These are phyloP conservation scores for Coix lacrymajobi DNA, from an alignment of 176 grass and related monocot species.

Conservation along the genomic window DNA sequence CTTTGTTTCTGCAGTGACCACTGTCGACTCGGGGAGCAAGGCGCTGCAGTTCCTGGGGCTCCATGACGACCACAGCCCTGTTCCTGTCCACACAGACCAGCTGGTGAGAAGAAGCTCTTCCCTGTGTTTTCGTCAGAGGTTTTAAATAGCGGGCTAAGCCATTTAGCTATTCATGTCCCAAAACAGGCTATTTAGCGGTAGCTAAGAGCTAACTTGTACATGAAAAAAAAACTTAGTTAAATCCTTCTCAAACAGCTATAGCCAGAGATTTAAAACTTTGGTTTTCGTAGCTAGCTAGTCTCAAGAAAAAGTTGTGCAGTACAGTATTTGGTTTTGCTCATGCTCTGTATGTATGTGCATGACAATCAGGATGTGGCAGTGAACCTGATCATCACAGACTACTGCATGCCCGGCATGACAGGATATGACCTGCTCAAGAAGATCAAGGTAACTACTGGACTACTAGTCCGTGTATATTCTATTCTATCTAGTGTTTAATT, in stretches of 20 bases:
- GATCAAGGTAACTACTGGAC: constrained; percentile 57
- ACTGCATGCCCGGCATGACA: constrained; percentile 96
- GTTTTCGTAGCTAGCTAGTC: neutral
- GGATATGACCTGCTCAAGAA: constrained; percentile 95
- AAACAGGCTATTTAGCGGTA: too few species aligned
- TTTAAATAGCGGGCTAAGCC: too few species aligned
- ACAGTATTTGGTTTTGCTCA: neutral
- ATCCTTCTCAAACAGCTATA: too few species aligned
- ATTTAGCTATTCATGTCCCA: too few species aligned
- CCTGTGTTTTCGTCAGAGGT: neutral
- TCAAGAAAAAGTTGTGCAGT: neutral
- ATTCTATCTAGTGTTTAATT: neutral
- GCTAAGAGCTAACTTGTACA: too few species aligned
- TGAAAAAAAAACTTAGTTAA: too few species aligned
- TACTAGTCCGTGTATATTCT: too few species aligned
- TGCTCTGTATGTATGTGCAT: constrained; percentile 17
- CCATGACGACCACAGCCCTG: constrained; percentile 23
- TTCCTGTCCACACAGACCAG: constrained; percentile 36
- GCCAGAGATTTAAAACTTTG: too few species aligned
- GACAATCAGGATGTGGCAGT: constrained; percentile 59
- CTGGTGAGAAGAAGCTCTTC: constrained; percentile 39
- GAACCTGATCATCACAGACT: constrained; percentile 95
- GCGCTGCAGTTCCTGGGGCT: constrained; percentile 73
- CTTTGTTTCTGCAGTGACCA: constrained; percentile 46
- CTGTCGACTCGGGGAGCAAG: constrained; percentile 84